Evolutionary conservation across 2,329 filamentous ascomycete genomes (phyloP), one percentile per base, ranked within the genome.

Genomic region (Botrytis fabae): DNA sequence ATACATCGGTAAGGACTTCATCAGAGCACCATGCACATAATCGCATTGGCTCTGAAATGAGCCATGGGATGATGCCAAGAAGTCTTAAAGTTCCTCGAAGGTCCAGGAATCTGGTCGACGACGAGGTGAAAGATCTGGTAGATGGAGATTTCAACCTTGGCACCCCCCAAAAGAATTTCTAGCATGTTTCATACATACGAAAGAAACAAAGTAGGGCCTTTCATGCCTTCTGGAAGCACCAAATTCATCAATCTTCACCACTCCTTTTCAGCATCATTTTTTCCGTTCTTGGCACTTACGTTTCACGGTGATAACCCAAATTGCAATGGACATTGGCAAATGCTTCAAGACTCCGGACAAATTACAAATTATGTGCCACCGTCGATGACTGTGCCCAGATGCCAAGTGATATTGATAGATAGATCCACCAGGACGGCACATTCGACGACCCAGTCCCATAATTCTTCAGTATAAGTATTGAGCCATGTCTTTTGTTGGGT

Each of bases 401-500:
- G 44, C 65, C 48, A 42, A 69, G 65, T 57, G 65, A 38, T 69
- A 32, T 44, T 69, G 20, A 32, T 18, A 51, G 20, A 57, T 18
- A 18, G n/a, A 57, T 57, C 48, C 38, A 69, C n/a, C 28, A 44
- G 22, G 9, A 57, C 16, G 48, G n/a, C 46, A n/a, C 14, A 22
- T 54, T 28, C 64, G 35, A 57, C n/a, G 48, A 40, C 10, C n/a
- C 18, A 57, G 9, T 16, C 38, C 18, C n/a, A 9, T 68, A 22
- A 16, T 28, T 32, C n/a, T 38, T 16, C 38, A 57, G 35, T 42
- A 69, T 69, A 69, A 69, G 38, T 69, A 69, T 57, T 57, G 14
- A 69, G 48, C 35, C 25, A 32, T 57, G 9, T 42, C 65, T 57
- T 16, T 38, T n/a, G 20, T 42, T 40, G 14, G 4, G 6, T 28